Base-by-base conservation (phyloP, 1,139 yeast genomes). In the Spathaspora sp. region DNA sequence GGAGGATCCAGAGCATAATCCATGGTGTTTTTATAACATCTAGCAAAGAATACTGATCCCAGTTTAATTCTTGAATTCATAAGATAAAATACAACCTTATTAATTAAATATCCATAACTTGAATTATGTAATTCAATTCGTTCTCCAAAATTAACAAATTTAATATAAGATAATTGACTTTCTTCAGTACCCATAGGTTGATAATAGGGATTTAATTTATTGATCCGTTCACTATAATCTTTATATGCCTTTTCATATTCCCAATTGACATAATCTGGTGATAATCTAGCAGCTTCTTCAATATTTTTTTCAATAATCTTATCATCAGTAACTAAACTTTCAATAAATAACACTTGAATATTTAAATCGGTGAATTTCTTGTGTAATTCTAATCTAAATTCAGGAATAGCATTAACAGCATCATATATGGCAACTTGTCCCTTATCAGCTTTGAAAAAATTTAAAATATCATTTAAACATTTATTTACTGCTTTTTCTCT, bases 401-500 rank as follows among this genome's bases (percentile, higher is more conserved):
- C 76, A 15, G 86, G 82, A 41, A 86, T 70, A 1, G 95, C 95
- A 65, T 95, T 93, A 48, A 93, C 89, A 0, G 98, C 99, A 65
- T 93, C 99, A 63, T 89, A 93, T 34, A 95, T 88, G 13, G 96
- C 99, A 24, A 95, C 89, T 67, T 93, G 99, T 10, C 97, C 97
- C 59, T 77, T 79, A 52, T 85, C 89, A 33, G 81, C 78, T 50
- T 78, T 78, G 63, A 88, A 89, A 62, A 89, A 93, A 38, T 72
- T 70, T 47, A 79, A 64, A 63, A 93, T 82, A 61, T 89, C 98
- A 44, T 68, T 70, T 44, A 86, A 67, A 59, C 96, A 89, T 41
- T 81, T 79, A 43, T 79, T 74, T 31, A 85, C 76, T 34, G 91
- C 80, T 50, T 75, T 70, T 40, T 74, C 73, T 43, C 96, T 80